These are phyloP conservation scores for Paxillus involutus DNA, from an alignment of 768 basidiomycete genomes.

Conservation along the genomic window DNA sequence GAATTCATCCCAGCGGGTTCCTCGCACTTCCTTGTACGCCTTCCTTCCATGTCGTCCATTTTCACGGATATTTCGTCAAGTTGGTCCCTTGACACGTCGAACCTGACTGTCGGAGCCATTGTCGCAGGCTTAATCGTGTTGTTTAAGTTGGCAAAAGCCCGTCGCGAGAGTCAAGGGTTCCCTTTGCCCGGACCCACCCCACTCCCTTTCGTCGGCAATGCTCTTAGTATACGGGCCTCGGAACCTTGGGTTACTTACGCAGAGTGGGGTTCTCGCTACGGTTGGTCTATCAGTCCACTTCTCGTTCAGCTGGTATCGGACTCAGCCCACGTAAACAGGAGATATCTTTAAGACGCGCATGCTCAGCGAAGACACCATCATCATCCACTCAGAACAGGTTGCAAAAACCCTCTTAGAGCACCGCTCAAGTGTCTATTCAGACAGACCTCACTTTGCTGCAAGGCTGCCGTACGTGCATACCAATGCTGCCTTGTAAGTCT, in stretches of 20 bases:
- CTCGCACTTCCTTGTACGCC: too few species aligned
- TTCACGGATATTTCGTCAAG: too few species aligned
- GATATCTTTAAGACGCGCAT: not conserved
- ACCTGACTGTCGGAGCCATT: not conserved
- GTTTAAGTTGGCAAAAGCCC: not conserved
- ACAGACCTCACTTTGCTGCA: not conserved
- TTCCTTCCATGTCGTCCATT: too few species aligned
- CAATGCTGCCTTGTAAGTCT: not conserved
- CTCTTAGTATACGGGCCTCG: not conserved
- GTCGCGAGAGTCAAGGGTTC: not conserved
- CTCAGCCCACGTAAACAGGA: not conserved
- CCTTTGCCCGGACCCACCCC: not conserved
- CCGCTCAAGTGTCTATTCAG: constrained; percentile 3
- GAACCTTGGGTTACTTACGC: constrained; percentile 1
- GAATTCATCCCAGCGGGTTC: too few species aligned
- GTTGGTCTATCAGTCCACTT: not conserved
- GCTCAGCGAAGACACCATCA: not conserved
- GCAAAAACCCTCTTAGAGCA: not conserved
- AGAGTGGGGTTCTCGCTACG: not conserved
- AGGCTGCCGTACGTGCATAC: not conserved
- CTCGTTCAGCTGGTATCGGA: not conserved
- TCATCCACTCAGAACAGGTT: not conserved
- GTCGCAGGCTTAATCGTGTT: not conserved
- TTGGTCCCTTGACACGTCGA: not conserved
- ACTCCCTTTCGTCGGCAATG: not conserved